These are phyloP conservation scores for Exophiala phaeomuriformis DNA, from an alignment of 2,329 filamentous ascomycete genomes.

Conservation along the genomic window DNA sequence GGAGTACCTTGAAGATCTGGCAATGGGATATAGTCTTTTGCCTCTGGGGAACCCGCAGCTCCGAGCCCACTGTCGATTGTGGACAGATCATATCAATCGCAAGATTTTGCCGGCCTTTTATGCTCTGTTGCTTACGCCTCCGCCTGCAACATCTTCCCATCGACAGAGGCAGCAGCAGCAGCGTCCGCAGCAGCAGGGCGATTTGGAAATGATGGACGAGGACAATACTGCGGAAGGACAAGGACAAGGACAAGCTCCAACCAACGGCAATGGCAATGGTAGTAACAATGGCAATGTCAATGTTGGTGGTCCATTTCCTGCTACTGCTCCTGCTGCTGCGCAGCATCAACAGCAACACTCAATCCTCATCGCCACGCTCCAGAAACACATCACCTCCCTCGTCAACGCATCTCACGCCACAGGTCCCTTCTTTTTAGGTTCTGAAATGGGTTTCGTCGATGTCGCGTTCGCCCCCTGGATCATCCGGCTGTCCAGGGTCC, in stretches of 20 bases:
- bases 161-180: not conserved
- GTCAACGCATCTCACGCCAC: constrained; percentile 50
- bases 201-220: not conserved
- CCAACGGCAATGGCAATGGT: not conserved
- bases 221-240: constrained; percentile 6
- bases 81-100: constrained; percentile 75
- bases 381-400: constrained; percentile 56
- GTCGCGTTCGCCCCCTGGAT: constrained; percentile 71
- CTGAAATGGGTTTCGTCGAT: constrained; percentile 58
- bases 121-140: constrained; percentile 49
- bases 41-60: constrained; percentile 56
- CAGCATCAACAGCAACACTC: constrained; percentile 7
- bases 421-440: constrained; percentile 64
- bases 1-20: constrained; percentile 79
- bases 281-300: too few species aligned
- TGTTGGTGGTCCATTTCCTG: too few species aligned
- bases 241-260: constrained; percentile 5
- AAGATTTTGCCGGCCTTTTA: constrained; percentile 72
- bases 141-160: constrained; percentile 8
- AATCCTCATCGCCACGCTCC: constrained; percentile 38
- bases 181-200: too few species aligned
- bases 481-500: constrained; percentile 58
- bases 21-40: constrained; percentile 53
- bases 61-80: constrained; percentile 67
- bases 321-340: too few species aligned